A percentile compares a stretch with the other conserved stretches of the same genome.
Conservation (phyloP, 371 early-diverging fungal species). For the Syncephalastrum sp. region DNA sequence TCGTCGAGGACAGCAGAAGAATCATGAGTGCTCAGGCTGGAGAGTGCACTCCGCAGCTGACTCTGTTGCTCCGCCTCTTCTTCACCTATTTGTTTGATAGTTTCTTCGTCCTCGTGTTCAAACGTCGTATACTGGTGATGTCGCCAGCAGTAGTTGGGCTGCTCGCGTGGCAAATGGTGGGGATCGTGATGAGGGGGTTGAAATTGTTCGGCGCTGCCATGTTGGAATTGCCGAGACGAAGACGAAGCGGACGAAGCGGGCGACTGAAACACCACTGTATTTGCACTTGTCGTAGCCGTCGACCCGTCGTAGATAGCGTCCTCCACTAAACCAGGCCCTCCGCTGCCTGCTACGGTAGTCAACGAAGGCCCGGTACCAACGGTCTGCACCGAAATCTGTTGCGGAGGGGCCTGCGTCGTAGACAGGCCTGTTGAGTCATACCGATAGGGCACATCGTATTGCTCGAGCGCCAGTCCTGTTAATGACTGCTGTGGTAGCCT, state of each 20-base stretch:
- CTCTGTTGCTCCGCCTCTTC: slow-evolving; percentile 6
- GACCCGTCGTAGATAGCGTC: slow-evolving; percentile 2
- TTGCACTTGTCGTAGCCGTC: slow-evolving; percentile 2
- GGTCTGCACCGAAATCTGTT: slow-evolving; percentile 2
- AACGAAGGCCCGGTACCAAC: not conserved
- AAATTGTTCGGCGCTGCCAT: no score
- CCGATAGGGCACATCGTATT: not conserved
- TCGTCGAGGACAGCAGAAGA: not conserved
- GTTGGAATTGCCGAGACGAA: no score
- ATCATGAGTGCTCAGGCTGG: slow-evolving; percentile 8
- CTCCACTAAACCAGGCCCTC: not conserved
- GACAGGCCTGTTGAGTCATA: not conserved
- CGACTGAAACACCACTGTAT: not conserved
- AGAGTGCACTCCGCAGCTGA: slow-evolving; percentile 2
- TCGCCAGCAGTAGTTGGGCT: not conserved
- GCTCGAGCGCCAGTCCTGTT: slow-evolving; percentile 8
- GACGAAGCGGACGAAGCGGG: not conserved
- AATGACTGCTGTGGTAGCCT: slow-evolving; percentile 13
- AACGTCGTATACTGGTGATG: no score
- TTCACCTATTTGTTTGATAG: slow-evolving; percentile 2
- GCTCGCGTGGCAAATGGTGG: slow-evolving; percentile 2
- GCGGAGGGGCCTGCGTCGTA: not conserved
- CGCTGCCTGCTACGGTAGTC: not conserved
- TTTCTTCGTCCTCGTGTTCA: no score
- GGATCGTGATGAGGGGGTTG: slow-evolving; percentile 1